phyloP scores from a whole-genome alignment of 345 rosid species.

The Euclidium syriacum region DNA sequence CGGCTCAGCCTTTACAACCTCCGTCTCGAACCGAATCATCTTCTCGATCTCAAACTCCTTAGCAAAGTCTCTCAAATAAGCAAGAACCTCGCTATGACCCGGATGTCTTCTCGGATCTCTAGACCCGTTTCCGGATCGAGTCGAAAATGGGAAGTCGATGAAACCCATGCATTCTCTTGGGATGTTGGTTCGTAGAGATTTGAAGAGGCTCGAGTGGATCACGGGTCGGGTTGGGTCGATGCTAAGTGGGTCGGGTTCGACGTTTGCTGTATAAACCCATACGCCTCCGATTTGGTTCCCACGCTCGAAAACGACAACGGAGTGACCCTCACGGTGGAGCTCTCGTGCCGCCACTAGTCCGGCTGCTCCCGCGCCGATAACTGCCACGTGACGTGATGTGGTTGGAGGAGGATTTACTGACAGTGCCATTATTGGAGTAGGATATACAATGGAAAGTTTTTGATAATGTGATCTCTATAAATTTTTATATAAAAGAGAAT shows the following conservation, averaged over 20 bases:
- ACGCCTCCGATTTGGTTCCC: constrained; percentile 50
- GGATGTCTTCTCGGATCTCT: constrained; percentile 64
- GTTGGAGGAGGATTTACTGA: too few species aligned
- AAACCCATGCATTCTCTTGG: constrained; percentile 82
- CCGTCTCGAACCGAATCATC: constrained; percentile 52
- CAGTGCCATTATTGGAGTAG: too few species aligned
- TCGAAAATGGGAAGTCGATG: constrained; percentile 50
- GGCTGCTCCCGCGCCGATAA: constrained; percentile 79
- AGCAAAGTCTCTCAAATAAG: constrained; percentile 51
- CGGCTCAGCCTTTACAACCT: constrained; percentile 36
- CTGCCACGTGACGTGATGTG: constrained; percentile 49
- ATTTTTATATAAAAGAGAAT: too few species aligned
- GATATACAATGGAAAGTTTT: too few species aligned
- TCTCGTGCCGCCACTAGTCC: constrained; percentile 69
- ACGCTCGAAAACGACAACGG: constrained; percentile 59
- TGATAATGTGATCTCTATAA: too few species aligned
- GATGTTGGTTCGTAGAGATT: constrained; percentile 72
- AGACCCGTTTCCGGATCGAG: constrained; percentile 4
- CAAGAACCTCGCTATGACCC: constrained; percentile 55
- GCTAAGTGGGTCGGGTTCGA: constrained; percentile 61
- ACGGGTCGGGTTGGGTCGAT: constrained; percentile 50
- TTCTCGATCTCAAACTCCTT: constrained; percentile 52
- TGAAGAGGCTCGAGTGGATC: constrained; percentile 55
- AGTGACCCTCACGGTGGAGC: constrained; percentile 65
- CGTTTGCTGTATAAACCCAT: constrained; percentile 49